Conservation (phyloP, 2,329 filamentous ascomycete species). For the Eutypella sp. region DNA sequence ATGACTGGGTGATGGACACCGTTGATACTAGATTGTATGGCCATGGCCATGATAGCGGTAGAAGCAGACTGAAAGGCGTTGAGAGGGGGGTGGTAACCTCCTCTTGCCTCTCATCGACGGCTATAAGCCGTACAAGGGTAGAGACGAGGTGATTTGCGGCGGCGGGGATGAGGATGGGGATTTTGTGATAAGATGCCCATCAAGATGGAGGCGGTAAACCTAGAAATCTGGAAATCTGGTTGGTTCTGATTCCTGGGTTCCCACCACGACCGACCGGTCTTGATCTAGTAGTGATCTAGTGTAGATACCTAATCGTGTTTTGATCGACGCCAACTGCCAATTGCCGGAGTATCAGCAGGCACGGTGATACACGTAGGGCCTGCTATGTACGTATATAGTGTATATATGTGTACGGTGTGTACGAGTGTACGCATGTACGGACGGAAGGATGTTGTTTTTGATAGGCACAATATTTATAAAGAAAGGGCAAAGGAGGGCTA, state of each 20-base stretch:
- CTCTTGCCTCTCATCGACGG: slow-evolving; percentile 4
- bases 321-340: no score
- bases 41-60: slow-evolving; percentile 22
- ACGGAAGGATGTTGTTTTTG: no score
- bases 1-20: slow-evolving; percentile 22
- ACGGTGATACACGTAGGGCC: no score
- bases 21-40: slow-evolving; percentile 20
- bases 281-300: not conserved
- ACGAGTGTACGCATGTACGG: no score
- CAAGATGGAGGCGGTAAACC: not conserved
- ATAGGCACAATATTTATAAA: no score
- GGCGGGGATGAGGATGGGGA: not conserved
- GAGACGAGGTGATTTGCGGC: not conserved
- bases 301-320: no score
- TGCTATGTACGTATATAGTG: no score
- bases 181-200: not conserved
- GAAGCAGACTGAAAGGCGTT: slow-evolving; percentile 10
- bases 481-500: no score
- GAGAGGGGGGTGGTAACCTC: no score
- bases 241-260: not conserved
- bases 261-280: not conserved
- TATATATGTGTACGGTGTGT: no score
- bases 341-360: no score
- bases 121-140: not conserved
- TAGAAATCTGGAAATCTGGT: not conserved